phyloP scores from a whole-genome alignment of 2,329 filamentous ascomycete species.

The Chaetomiaceae sp. region DNA sequence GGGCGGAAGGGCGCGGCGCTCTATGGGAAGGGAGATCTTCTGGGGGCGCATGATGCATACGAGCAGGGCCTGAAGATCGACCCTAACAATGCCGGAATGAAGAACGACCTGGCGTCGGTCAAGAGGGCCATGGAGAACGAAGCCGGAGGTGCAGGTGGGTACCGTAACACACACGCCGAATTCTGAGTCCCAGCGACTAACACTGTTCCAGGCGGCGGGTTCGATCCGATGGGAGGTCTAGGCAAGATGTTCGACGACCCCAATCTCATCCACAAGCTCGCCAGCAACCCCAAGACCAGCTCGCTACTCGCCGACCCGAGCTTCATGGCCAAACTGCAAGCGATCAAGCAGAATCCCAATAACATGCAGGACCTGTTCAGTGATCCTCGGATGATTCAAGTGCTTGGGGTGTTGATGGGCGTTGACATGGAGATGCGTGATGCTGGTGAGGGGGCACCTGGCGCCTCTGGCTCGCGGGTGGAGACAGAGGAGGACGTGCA shows the following conservation, averaged over 20 bases:
- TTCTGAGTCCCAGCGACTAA: background rate
- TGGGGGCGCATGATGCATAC: conserved; percentile 83
- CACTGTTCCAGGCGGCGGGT: conserved; percentile 2
- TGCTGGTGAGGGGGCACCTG: conserved; percentile 34
- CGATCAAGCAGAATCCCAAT: conserved; percentile 74
- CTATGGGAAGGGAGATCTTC: conserved; percentile 80
- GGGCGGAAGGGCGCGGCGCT: conserved; percentile 86
- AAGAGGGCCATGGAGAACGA: conserved; percentile 83
- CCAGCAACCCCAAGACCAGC: conserved; percentile 89
- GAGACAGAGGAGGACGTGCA: conserved; percentile 67
- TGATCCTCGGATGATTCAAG: conserved; percentile 88
- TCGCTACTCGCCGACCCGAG: conserved; percentile 70
- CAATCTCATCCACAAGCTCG: conserved; percentile 82
- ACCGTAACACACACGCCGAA: too few relatives aligned
- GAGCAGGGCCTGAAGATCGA: conserved; percentile 93
- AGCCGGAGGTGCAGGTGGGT: conserved; percentile 32
- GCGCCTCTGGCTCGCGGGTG: conserved; percentile 30
- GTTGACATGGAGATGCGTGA: conserved; percentile 75
- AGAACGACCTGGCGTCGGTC: conserved; percentile 79
- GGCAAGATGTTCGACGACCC: conserved; percentile 94
- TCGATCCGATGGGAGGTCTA: conserved; percentile 69
- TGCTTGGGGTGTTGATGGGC: conserved; percentile 88
- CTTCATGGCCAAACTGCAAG: conserved; percentile 88
- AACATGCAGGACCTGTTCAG: conserved; percentile 75
- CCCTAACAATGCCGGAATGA: conserved; percentile 85